phyloP scores from a whole-genome alignment of 169 alveolate genomes.

The Besnoitia besnoiti region DNA sequence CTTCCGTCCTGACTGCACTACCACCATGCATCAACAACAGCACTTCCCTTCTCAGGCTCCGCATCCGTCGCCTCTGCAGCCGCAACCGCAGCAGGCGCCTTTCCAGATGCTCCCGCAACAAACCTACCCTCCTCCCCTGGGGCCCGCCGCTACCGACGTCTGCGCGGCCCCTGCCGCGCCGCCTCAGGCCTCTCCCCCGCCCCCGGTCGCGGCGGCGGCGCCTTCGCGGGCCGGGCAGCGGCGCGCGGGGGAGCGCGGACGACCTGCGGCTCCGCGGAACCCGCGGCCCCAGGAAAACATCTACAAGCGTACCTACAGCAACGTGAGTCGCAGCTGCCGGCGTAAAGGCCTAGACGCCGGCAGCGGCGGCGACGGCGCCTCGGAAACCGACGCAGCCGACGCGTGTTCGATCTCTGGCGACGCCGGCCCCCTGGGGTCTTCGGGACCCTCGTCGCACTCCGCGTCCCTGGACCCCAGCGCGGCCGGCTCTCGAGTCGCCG shows the following conservation, averaged over 20 bases:
- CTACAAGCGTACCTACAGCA: conserved; percentile 25
- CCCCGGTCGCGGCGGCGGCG: neutral
- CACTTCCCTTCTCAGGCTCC: neutral
- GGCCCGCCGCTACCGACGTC: neutral
- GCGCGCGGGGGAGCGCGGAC: neutral
- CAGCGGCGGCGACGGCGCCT: neutral
- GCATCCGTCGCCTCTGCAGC: neutral
- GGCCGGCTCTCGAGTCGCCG: no score
- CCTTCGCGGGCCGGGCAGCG: neutral
- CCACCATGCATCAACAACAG: neutral
- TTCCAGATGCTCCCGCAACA: neutral
- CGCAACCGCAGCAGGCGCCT: neutral
- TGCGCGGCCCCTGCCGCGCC: neutral
- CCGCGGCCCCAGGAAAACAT: conserved; percentile 23
- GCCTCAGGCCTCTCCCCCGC: neutral
- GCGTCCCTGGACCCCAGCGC: neutral
- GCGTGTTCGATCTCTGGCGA: neutral
- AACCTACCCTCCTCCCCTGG: neutral
- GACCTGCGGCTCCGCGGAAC: neutral
- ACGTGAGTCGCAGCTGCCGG: neutral
- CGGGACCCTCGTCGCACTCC: neutral
- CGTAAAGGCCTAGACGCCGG: neutral
- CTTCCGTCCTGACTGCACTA: no score
- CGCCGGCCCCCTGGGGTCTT: neutral
- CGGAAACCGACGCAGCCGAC: neutral